Percentiles rank a stretch among this genome's conserved stretches.
These are phyloP conservation scores for Didymella arachidicola DNA, from an alignment of 2,329 filamentous ascomycete species.

Conservation along the genomic window DNA sequence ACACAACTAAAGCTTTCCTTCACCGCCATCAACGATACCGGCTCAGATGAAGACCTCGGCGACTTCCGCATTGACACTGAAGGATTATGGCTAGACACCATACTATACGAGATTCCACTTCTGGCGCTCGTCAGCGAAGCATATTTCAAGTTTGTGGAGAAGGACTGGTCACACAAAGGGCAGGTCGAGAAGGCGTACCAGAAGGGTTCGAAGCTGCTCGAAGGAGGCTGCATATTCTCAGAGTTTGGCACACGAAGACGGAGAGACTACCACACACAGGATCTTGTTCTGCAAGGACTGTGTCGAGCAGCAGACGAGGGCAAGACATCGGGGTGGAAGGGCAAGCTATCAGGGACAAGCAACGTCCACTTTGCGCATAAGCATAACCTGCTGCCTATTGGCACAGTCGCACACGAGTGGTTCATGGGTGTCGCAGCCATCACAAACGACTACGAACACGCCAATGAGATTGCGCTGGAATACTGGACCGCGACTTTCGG, in stretches of 20 bases:
- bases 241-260: constrained; percentile 92
- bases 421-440: constrained; percentile 98
- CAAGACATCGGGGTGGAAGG: constrained; percentile 68
- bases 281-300: constrained; percentile 88
- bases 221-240: constrained; percentile 86
- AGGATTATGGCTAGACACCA: constrained; percentile 91
- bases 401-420: constrained; percentile 96
- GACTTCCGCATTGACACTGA: constrained; percentile 78
- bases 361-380: constrained; percentile 98
- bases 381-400: constrained; percentile 82
- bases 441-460: constrained; percentile 80
- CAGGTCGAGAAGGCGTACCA: constrained; percentile 85
- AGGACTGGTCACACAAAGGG: constrained; percentile 85
- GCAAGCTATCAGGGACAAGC: constrained; percentile 85
- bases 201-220: constrained; percentile 79
- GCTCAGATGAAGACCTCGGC: constrained; percentile 71
- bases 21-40: constrained; percentile 61
- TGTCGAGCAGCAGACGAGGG: constrained; percentile 77
- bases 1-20: constrained; percentile 82
- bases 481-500: constrained; percentile 96
- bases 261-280: constrained; percentile 93
- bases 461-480: constrained; percentile 82
- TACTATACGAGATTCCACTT: constrained; percentile 96
- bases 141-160: constrained; percentile 97
- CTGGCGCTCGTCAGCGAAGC: constrained; percentile 92